Base-by-base conservation (phyloP, 2,329 filamentous ascomycete genomes). In the Penicillium paneum region DNA sequence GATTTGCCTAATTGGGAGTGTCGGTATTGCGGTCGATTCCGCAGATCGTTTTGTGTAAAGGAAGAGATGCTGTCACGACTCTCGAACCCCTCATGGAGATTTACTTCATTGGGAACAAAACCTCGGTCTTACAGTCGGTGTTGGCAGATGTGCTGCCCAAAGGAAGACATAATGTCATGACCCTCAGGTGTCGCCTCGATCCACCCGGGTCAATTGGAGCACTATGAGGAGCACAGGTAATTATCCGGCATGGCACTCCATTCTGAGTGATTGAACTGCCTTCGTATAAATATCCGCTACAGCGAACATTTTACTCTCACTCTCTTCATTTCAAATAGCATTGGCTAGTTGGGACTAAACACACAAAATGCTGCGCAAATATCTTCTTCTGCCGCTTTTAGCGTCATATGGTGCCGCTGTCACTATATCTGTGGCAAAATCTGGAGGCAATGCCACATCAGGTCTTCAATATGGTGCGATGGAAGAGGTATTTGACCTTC, bases 401-500 rank as follows among this genome's bases (percentile, higher is more conserved):
- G 66, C 65, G n/a, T 60, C 63, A 3, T 61, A 57, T 43, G 49
- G 58, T 48, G 57, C 64, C 7, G 66, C 66, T 11, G 64, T 67
- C 36, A 51, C 64, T 10, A 65, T 68, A 21, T 64, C 66, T 3
- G 66, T 68, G 42, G 63, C 66, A 3, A 64, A 64, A n/a, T 65
- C 64, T 17, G 67, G 67, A 1, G 67, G 67, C 5, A 69, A 69
- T 61, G 58, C 49, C 12, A 68, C 66, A 2, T 61, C 59, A 5
- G 57, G 54, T 43, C 40, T 69, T 21, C 65, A 67, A 47, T 69
- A 69, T 66, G 67, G 67, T 34, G 61, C 62, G 1, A 69, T 69
- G 67, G 64, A 67, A 57, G 67, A 69, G 64, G 67, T 68, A 62
- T 29, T 36, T 39, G 1, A 5, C 10, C 12, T 5, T 19, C 11